A percentile compares a stretch with the other conserved stretches of the same genome.
phyloP scores from a whole-genome alignment of 305 asterid genomes.

The Striga hermonthica region DNA sequence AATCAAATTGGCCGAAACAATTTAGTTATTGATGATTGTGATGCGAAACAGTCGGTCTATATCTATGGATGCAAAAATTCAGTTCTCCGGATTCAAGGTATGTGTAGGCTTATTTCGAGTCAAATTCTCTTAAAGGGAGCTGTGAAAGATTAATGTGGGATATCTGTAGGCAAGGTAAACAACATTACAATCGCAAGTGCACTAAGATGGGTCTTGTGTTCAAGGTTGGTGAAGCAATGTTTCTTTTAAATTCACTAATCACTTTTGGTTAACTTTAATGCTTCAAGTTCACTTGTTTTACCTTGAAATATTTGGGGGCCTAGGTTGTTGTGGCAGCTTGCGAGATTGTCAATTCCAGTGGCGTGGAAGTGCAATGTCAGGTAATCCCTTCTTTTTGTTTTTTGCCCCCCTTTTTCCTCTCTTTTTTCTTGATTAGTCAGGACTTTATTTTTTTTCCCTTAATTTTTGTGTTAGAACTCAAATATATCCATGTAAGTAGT shows the following conservation, averaged over 20 bases:
- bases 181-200: conserved; percentile 95
- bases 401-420: background rate
- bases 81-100: conserved; percentile 82
- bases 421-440: no score
- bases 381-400: conserved; percentile 33
- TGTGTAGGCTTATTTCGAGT: conserved; percentile 18
- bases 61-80: conserved; percentile 88
- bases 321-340: conserved; percentile 99
- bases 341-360: conserved; percentile 85
- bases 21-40: conserved; percentile 86
- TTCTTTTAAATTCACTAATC: background rate
- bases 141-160: conserved; percentile 23
- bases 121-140: conserved; percentile 12
- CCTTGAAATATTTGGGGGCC: conserved; percentile 28
- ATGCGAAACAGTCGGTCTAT: conserved; percentile 85
- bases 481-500: no score
- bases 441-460: conserved; percentile 21
- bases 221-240: conserved; percentile 52
- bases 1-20: conserved; percentile 81
- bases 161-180: conserved; percentile 86
- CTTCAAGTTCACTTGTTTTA: conserved; percentile 26
- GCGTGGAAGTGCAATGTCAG: conserved; percentile 96
- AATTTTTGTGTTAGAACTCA: no score
- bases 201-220: conserved; percentile 93
- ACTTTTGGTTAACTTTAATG: conserved; percentile 26